These are phyloP conservation scores for Ophiocordyceps camponoti-rufipedis DNA, from an alignment of 2,329 filamentous ascomycete genomes.

Conservation along the genomic window DNA sequence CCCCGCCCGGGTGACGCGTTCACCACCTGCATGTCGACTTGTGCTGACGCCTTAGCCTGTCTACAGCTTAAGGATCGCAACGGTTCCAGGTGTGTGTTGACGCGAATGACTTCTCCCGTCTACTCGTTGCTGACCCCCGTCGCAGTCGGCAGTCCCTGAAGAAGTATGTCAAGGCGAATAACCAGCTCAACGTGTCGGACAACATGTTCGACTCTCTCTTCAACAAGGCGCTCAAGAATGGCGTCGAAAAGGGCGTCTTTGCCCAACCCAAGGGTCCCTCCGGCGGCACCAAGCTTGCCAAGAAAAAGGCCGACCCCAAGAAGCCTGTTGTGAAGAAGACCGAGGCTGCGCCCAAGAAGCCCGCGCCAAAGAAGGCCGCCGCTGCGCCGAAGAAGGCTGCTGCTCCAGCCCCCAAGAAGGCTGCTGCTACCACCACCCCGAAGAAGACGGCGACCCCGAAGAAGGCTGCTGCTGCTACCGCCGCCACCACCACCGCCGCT, in stretches of 20 bases:
- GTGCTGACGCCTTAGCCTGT: constrained; percentile 18
- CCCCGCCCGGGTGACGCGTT: constrained; percentile 1
- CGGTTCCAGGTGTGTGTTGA: constrained; percentile 24
- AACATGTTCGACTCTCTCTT: constrained; percentile 54
- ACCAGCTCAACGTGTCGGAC: constrained; percentile 26
- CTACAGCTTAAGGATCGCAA: constrained; percentile 43
- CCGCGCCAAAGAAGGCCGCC: constrained; percentile 8
- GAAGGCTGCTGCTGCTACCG: constrained; percentile 13
- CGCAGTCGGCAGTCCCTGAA: constrained; percentile 39
- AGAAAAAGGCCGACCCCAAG: constrained; percentile 41
- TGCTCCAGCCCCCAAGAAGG: constrained; percentile 22
- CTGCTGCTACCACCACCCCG: constrained; percentile 9
- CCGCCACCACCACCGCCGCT: constrained; percentile 9
- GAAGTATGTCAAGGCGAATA: constrained; percentile 41
- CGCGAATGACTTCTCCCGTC: neutral
- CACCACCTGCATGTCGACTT: neutral
- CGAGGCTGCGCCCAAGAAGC: constrained; percentile 13
- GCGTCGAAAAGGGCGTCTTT: constrained; percentile 76
- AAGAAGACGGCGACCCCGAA: constrained; percentile 31
- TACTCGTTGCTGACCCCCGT: neutral
- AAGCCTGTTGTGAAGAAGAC: constrained; percentile 15
- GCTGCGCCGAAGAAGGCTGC: constrained; percentile 9
- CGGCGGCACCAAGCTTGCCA: constrained; percentile 80
- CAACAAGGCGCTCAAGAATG: constrained; percentile 67
- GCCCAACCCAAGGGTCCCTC: constrained; percentile 82